Percentiles rank a stretch among this genome's conserved stretches.
These are phyloP conservation scores for Mycena rebaudengoi DNA, from an alignment of 768 basidiomycete genomes.

Conservation along the genomic window DNA sequence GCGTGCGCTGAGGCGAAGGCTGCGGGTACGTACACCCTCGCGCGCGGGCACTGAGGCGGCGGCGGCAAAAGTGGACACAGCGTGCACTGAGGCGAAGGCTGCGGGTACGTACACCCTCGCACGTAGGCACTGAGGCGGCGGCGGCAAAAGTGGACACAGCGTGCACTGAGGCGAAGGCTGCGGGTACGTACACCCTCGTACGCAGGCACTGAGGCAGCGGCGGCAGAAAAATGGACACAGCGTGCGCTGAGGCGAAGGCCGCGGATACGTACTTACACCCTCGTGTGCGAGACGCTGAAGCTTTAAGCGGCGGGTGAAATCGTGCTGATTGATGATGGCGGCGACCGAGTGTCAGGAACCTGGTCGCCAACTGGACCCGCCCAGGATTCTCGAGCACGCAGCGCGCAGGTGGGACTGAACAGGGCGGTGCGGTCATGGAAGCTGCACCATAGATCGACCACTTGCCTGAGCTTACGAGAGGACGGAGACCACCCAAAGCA, in stretches of 20 bases:
- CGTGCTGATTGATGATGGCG: not conserved
- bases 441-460: no score
- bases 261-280: not conserved
- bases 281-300: not conserved
- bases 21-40: no score
- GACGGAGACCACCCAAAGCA: not conserved
- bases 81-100: not conserved
- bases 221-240: not conserved
- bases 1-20: no score
- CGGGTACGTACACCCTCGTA: not conserved
- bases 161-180: not conserved
- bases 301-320: not conserved
- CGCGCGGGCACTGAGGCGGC: no score
- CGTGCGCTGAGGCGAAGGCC: not conserved
- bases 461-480: not conserved
- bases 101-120: not conserved
- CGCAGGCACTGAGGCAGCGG: not conserved
- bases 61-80: not conserved
- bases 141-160: not conserved
- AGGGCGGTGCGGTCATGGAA: no score
- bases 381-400: not conserved
- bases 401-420: not conserved
- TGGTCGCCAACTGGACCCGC: not conserved
- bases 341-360: not conserved
- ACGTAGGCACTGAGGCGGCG: not conserved